Conservation (phyloP, 306 rosid species). For the Gillenia trifoliata region DNA sequence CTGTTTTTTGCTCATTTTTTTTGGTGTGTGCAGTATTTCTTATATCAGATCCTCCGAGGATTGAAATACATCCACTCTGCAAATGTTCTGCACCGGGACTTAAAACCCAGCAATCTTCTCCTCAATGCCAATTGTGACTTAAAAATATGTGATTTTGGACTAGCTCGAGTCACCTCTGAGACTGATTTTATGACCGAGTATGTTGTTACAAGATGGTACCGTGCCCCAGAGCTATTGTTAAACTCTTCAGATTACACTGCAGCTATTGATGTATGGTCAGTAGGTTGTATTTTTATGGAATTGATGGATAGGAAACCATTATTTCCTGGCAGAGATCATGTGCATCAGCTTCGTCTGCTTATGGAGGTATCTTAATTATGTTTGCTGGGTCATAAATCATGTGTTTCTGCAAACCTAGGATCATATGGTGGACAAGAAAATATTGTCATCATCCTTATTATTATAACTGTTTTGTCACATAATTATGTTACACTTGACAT, state of each 20-base stretch:
- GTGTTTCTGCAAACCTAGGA: neutral
- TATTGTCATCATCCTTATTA: neutral
- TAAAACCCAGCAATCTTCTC: constrained; percentile 94
- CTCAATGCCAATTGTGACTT: constrained; percentile 93
- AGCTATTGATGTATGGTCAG: constrained; percentile 98
- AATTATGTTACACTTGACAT: neutral
- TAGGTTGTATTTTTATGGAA: constrained; percentile 96
- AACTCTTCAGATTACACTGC: constrained; percentile 97
- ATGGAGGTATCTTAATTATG: constrained; percentile 65
- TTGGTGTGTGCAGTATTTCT: constrained; percentile 64
- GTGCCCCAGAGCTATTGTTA: constrained; percentile 89
- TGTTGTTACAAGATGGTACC: constrained; percentile 96
- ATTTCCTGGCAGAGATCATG: constrained; percentile 98
- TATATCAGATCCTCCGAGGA: constrained; percentile 94
- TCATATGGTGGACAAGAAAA: neutral
- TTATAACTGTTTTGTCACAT: neutral
- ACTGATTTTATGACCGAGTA: constrained; percentile 97
- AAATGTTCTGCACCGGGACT: constrained; percentile 91
- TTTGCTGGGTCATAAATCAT: neutral
- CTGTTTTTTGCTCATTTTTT: neutral
- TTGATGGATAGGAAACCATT: constrained; percentile 92
- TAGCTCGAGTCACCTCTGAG: constrained; percentile 96
- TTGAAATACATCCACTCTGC: constrained; percentile 97
- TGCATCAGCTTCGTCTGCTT: constrained; percentile 86
- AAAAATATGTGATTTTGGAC: constrained; percentile 93